phyloP scores from a whole-genome alignment of 2,329 filamentous ascomycete genomes.

The Penicillium concentricum region DNA sequence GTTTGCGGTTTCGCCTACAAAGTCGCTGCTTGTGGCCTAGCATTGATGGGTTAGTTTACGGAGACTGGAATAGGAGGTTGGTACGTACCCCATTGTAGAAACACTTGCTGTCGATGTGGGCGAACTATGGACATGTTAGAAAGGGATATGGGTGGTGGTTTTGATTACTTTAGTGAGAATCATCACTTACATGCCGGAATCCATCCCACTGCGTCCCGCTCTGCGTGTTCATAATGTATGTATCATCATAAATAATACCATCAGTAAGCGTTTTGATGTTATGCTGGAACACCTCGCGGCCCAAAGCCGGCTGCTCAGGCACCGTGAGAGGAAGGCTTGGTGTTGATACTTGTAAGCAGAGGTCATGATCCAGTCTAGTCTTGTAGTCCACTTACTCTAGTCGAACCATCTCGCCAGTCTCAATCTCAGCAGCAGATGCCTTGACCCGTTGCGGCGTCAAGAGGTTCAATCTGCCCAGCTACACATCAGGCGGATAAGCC shows the following conservation, averaged over 20 bases:
- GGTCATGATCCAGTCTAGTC: not conserved
- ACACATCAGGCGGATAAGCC: not conserved
- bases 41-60: not conserved
- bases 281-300: constrained; percentile 54
- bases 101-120: constrained; percentile 36
- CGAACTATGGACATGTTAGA: constrained; percentile 29
- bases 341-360: not conserved
- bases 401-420: constrained; percentile 56
- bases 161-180: not conserved
- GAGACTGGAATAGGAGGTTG: not conserved
- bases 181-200: constrained; percentile 44
- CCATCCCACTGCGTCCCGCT: constrained; percentile 53
- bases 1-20: constrained; percentile 34
- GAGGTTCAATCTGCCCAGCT: constrained; percentile 52
- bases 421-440: constrained; percentile 54
- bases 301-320: constrained; percentile 54
- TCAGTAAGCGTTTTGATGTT: constrained; percentile 49
- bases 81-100: constrained; percentile 43
- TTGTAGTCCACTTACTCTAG: constrained; percentile 46
- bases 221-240: constrained; percentile 50
- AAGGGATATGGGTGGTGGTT: not conserved
- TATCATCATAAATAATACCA: constrained; percentile 45
- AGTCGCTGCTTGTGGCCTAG: constrained; percentile 37
- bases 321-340: constrained; percentile 53
- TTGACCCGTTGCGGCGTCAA: constrained; percentile 56